phyloP scores from a whole-genome alignment of 148 eudicot species.

The Vaccinium darrowii region DNA sequence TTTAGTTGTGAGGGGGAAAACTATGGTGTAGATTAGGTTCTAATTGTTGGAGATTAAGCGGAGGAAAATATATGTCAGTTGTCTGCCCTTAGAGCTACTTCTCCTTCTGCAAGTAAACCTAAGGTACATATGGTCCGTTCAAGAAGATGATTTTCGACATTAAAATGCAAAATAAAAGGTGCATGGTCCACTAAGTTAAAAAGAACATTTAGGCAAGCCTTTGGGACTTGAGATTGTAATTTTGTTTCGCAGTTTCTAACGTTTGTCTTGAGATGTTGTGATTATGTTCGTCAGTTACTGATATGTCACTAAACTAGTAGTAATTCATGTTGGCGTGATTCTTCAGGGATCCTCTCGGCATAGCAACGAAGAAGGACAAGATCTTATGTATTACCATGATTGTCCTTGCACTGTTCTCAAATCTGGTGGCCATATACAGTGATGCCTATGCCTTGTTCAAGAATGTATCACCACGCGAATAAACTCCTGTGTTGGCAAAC shows the following conservation, averaged over 20 bases:
- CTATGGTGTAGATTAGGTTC: background rate
- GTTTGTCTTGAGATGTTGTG: background rate
- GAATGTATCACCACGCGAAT: conserved; percentile 28
- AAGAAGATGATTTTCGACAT: too few relatives aligned
- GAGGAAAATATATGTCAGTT: too few relatives aligned
- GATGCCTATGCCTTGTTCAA: conserved; percentile 66
- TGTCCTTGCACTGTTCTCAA: conserved; percentile 67
- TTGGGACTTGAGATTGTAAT: too few relatives aligned
- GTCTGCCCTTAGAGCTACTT: too few relatives aligned
- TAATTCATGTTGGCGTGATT: background rate
- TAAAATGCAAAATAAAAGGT: too few relatives aligned
- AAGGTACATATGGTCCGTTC: too few relatives aligned
- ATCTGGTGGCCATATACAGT: conserved; percentile 84
- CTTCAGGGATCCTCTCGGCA: conserved; percentile 63
- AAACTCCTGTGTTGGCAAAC: background rate
- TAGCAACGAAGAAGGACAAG: conserved; percentile 76
- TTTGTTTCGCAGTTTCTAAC: too few relatives aligned
- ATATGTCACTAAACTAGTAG: background rate
- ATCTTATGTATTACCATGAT: conserved; percentile 64
- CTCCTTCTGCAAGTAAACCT: too few relatives aligned
- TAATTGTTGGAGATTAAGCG: too few relatives aligned
- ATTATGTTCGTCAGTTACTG: background rate
- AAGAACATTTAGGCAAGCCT: too few relatives aligned
- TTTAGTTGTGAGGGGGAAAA: background rate
- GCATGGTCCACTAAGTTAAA: too few relatives aligned